These are phyloP conservation scores for Ophiostoma sp. DNA, from an alignment of 2,329 filamentous ascomycete genomes.

Conservation along the genomic window DNA sequence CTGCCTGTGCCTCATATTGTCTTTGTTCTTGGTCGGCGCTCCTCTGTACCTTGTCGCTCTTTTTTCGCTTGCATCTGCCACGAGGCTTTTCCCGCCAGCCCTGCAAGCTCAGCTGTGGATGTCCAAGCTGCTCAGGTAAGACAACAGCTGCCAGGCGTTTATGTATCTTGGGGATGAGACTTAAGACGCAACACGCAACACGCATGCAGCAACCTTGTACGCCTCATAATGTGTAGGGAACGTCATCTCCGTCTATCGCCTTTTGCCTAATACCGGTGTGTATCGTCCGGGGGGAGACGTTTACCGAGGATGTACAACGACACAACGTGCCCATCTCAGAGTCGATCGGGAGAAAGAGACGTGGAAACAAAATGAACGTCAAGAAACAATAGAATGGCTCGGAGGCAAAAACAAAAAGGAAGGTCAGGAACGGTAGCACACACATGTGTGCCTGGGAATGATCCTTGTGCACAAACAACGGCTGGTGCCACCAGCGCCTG, in stretches of 20 bases:
- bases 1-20: too few relatives aligned
- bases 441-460: neutral
- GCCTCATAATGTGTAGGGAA: neutral
- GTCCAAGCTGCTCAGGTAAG: too few relatives aligned
- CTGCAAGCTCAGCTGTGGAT: too few relatives aligned
- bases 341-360: too few relatives aligned
- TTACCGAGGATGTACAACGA: neutral
- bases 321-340: too few relatives aligned
- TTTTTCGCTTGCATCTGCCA: too few relatives aligned
- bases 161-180: neutral
- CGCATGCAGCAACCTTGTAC: neutral
- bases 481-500: neutral
- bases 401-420: neutral
- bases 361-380: too few relatives aligned
- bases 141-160: too few relatives aligned
- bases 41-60: too few relatives aligned
- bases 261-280: neutral
- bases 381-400: neutral
- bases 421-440: neutral
- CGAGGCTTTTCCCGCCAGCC: too few relatives aligned
- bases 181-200: neutral
- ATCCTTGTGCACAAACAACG: slow-evolving; percentile 4
- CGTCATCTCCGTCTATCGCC: neutral
- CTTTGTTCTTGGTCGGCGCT: too few relatives aligned
- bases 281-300: neutral